Conservation (phyloP, 108 stramenopile genomes). For the Nannochloropsis granulata region DNA sequence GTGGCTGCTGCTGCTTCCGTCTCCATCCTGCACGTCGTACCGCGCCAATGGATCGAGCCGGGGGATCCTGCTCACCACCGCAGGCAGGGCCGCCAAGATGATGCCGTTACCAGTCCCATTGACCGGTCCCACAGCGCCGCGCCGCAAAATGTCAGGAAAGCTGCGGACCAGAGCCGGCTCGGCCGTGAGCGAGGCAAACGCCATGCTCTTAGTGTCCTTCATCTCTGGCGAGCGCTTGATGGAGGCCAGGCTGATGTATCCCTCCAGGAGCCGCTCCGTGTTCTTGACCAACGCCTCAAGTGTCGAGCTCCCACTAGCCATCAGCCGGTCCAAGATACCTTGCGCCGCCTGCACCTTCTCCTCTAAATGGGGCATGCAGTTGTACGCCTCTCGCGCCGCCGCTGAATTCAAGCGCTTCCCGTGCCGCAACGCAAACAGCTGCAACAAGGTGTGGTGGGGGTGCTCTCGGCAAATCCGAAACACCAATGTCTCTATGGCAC, state of each 20-base stretch:
- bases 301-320: not conserved
- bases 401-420: conserved; percentile 23
- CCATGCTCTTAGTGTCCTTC: not conserved
- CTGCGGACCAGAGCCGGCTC: not conserved
- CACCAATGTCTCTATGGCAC: conserved; percentile 11
- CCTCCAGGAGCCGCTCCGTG: conserved; percentile 11
- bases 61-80: not conserved
- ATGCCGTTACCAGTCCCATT: not conserved
- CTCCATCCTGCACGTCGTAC: not conserved
- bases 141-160: not conserved
- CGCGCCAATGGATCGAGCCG: not conserved
- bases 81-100: not conserved
- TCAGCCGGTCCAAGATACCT: conserved; percentile 21
- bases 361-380: not conserved
- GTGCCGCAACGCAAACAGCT: conserved; percentile 28
- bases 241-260: conserved; percentile 15
- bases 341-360: conserved; percentile 22
- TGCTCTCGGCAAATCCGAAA: conserved; percentile 18
- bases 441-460: conserved; percentile 34
- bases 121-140: not conserved
- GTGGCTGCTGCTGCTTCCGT: too few species aligned
- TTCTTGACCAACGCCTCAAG: conserved; percentile 4
- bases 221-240: not conserved
- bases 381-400: conserved; percentile 6
- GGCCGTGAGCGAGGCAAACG: not conserved